Evolutionary conservation across 2,329 filamentous ascomycete species (phyloP), one percentile per base, ranked within the genome.

Genomic region (Fusarium sp.): DNA sequence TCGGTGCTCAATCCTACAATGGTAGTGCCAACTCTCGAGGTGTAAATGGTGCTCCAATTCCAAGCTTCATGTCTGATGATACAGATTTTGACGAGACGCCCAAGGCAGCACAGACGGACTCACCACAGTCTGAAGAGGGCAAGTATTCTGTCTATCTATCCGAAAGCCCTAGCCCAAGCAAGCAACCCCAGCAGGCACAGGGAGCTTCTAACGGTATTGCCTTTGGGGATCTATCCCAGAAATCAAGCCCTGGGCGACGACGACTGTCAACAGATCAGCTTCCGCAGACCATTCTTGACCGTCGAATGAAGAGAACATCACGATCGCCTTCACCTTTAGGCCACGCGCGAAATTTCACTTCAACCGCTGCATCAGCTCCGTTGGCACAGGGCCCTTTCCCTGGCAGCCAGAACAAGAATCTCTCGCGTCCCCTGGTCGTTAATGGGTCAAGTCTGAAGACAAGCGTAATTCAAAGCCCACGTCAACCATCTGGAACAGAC

Each of bases 51-150:
- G 76, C 84, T 14, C 74, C 84, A 4, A 83, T 88, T 14, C 85
- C 87, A 5, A 88, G 82, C 71, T 89, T 89, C 68, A 84, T 86
- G 40, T 79, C 87, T 1, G 87, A 89, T 62, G 88, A 88, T 34
- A 77, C 79, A 8, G 84, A 84, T 34, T 80, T 78, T 42, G 86
- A 88, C 47, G 83, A 83, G 44, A 79, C 80, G 6, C 77, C 80
- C 5, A 81, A 80, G 57, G 77, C 80, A 56, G 77, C 80, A 2
- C 56, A 76, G 4, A 79, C 81, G 1, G 83, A 83, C 34, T 85
- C 85, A 1, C 83, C 85, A 5, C 80, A 82, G 6, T 83, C 85
- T 9, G 83, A 87, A 17, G 85, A 85, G 52, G 80, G 79, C 53
- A 78, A 73, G 49, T 69, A 74, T 14, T 57, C 71, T 14, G 60